phyloP scores from a whole-genome alignment of 202 grass and related monocot species.

The Zoysia matrella region DNA sequence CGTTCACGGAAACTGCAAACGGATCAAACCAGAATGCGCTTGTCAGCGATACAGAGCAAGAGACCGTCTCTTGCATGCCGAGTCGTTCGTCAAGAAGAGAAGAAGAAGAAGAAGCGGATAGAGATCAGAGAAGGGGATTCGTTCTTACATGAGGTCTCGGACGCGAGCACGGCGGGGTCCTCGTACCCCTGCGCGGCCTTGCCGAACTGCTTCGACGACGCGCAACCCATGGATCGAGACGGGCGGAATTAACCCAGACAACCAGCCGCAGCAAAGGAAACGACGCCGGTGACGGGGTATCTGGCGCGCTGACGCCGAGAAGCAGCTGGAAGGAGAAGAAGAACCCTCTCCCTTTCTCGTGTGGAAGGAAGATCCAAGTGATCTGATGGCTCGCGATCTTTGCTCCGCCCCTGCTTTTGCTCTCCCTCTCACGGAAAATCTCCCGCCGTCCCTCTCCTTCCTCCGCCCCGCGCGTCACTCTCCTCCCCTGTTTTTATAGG shows the following conservation, averaged over 20 bases:
- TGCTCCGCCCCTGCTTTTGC: background rate
- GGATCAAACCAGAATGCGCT: background rate
- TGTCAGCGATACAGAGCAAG: background rate
- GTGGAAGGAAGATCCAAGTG: too few relatives aligned
- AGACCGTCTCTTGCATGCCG: too few relatives aligned
- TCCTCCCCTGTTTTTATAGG: too few relatives aligned
- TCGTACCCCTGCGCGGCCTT: constrained; percentile 42
- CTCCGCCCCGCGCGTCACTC: background rate
- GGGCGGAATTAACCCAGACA: too few relatives aligned
- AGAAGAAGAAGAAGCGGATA: too few relatives aligned
- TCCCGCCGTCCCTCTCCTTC: background rate
- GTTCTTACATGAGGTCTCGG: constrained; percentile 64
- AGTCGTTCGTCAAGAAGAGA: too few relatives aligned
- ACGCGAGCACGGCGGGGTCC: constrained; percentile 59
- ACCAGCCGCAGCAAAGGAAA: too few relatives aligned
- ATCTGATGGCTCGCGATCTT: too few relatives aligned
- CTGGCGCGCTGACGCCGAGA: too few relatives aligned
- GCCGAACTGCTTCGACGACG: constrained; percentile 38
- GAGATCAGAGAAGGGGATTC: background rate
- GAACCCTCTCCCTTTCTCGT: too few relatives aligned
- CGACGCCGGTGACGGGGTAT: too few relatives aligned
- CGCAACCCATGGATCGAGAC: constrained; percentile 56
- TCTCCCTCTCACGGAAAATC: background rate
- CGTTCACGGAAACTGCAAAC: constrained; percentile 66
- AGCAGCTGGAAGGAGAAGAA: background rate